A percentile compares a stretch with the other conserved stretches of the same genome.
phyloP scores from a whole-genome alignment of 1,139 yeast species.

The Meyerozyma athensensis region DNA sequence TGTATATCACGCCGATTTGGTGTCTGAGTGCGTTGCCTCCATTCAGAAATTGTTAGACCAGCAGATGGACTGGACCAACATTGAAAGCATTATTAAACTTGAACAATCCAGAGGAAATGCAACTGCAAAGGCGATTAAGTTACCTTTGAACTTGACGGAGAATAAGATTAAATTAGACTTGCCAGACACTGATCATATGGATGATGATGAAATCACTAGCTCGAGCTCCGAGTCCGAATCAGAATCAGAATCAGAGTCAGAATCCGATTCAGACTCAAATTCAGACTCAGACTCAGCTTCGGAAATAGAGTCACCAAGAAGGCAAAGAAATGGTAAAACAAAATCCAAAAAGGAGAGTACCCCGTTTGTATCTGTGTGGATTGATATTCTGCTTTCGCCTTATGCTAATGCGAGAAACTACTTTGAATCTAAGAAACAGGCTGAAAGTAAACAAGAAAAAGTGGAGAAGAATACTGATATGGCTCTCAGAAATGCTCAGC shows the following conservation, averaged over 20 bases:
- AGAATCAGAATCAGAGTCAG: slow-evolving; percentile 24
- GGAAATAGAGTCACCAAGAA: slow-evolving; percentile 8
- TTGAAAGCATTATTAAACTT: slow-evolving; percentile 66
- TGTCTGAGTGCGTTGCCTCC: slow-evolving; percentile 67
- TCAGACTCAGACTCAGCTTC: slow-evolving; percentile 19
- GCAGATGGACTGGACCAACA: slow-evolving; percentile 93
- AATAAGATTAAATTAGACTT: slow-evolving; percentile 62
- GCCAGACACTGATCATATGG: slow-evolving; percentile 40
- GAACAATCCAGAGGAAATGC: slow-evolving; percentile 66
- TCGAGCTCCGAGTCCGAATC: slow-evolving; percentile 23
- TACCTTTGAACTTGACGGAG: slow-evolving; percentile 68
- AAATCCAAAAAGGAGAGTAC: slow-evolving; percentile 11
- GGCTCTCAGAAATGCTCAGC: slow-evolving; percentile 83
- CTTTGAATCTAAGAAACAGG: slow-evolving; percentile 73
- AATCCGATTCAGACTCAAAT: slow-evolving; percentile 19
- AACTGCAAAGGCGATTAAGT: slow-evolving; percentile 56
- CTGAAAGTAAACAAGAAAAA: slow-evolving; percentile 72
- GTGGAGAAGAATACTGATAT: slow-evolving; percentile 74
- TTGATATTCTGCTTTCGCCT: slow-evolving; percentile 69
- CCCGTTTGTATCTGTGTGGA: slow-evolving; percentile 51
- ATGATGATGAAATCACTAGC: no score
- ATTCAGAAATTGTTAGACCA: slow-evolving; percentile 67
- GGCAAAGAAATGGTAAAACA: slow-evolving; percentile 8
- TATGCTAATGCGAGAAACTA: slow-evolving; percentile 89
- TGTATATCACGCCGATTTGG: slow-evolving; percentile 62